phyloP scores from a whole-genome alignment of 2,329 filamentous ascomycete species.

The Neofusicoccum cordaticola region DNA sequence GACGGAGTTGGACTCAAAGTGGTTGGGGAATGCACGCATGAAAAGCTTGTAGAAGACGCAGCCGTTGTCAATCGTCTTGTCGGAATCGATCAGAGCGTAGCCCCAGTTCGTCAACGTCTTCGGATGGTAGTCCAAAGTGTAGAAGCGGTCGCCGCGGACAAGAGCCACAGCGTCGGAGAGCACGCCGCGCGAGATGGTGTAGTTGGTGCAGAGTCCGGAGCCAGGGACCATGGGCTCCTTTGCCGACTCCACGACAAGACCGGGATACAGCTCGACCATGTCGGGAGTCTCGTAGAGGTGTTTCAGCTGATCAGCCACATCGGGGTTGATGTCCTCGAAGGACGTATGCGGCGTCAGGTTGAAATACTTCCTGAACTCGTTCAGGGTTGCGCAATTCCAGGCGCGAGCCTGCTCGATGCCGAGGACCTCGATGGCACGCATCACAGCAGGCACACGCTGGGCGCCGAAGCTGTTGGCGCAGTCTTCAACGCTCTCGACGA shows the following conservation, averaged over 20 bases:
- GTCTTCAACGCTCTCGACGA: slow-evolving; percentile 70
- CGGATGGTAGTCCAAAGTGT: slow-evolving; percentile 70
- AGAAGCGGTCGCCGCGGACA: slow-evolving; percentile 74
- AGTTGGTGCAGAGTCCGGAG: slow-evolving; percentile 71
- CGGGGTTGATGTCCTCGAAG: slow-evolving; percentile 80
- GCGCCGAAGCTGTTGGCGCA: slow-evolving; percentile 60
- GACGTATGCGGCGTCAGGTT: slow-evolving; percentile 70
- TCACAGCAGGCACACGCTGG: slow-evolving; percentile 68
- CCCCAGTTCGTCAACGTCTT: slow-evolving; percentile 81
- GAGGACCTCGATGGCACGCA: slow-evolving; percentile 75
- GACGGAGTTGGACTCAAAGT: slow-evolving; percentile 74
- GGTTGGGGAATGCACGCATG: slow-evolving; percentile 73
- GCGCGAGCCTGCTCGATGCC: slow-evolving; percentile 73
- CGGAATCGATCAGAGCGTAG: slow-evolving; percentile 70
- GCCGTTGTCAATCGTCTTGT: slow-evolving; percentile 72
- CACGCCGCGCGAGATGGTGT: slow-evolving; percentile 73
- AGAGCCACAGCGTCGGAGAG: slow-evolving; percentile 76
- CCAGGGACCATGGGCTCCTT: slow-evolving; percentile 68
- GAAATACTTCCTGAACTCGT: slow-evolving; percentile 83
- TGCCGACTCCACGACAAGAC: slow-evolving; percentile 71
- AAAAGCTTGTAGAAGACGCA: slow-evolving; percentile 85
- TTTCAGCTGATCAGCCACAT: slow-evolving; percentile 62
- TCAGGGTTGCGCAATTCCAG: slow-evolving; percentile 76
- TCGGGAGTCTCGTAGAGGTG: slow-evolving; percentile 70
- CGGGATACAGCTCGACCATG: slow-evolving; percentile 76